These are phyloP conservation scores for Moesziomyces globuligerus DNA, from an alignment of 1,284 basidiomycete species.

Conservation along the genomic window DNA sequence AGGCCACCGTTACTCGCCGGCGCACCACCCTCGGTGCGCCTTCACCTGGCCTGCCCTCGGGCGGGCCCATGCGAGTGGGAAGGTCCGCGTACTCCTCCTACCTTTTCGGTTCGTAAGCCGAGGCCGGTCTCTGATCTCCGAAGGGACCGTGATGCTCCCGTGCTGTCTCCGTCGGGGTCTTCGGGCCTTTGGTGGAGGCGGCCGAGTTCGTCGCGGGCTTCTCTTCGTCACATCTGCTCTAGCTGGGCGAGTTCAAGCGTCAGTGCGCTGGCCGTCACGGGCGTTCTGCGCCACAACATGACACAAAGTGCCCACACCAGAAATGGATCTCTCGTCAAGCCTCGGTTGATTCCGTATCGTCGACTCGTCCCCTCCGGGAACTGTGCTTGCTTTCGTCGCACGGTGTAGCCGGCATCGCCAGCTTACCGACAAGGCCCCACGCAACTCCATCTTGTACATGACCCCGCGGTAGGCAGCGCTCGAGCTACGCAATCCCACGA, in stretches of 20 bases:
- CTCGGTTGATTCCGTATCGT: constrained; percentile 9
- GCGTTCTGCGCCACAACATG: constrained; percentile 1
- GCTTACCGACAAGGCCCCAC: constrained; percentile 23
- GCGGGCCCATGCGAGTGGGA: constrained; percentile 62
- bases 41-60: constrained; percentile 22
- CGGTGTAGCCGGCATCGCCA: neutral
- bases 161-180: constrained; percentile 7
- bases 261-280: constrained; percentile 42
- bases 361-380: neutral
- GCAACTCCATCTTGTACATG: constrained; percentile 11
- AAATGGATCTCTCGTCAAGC: constrained; percentile 52
- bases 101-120: constrained; percentile 35
- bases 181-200: neutral
- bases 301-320: constrained; percentile 52
- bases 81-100: constrained; percentile 66
- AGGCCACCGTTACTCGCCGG: constrained; percentile 65
- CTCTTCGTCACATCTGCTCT: constrained; percentile 45
- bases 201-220: constrained; percentile 16
- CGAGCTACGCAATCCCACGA: constrained; percentile 38
- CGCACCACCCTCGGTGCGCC: constrained; percentile 11
- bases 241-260: constrained; percentile 55
- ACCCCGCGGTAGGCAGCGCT: constrained; percentile 11
- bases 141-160: constrained; percentile 21
- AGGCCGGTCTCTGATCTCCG: constrained; percentile 40
- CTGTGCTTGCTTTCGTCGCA: neutral